Base-by-base conservation (phyloP, 805 yeast genomes). In the Cyberlindnera sargentensis region DNA sequence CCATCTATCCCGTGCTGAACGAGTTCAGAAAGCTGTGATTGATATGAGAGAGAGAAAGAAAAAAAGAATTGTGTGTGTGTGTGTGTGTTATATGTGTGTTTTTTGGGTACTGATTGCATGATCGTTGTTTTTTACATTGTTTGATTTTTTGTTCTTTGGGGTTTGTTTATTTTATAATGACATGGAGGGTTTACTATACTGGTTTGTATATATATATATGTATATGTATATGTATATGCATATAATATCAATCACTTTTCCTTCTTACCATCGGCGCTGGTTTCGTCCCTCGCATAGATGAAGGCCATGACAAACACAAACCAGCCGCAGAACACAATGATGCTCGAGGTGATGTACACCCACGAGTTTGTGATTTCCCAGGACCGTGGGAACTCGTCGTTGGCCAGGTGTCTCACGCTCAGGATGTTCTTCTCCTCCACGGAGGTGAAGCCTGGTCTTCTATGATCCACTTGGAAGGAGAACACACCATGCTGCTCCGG, bases 401-500 rank as follows among this genome's bases (percentile, higher is more conserved):
- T 91, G 47, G 98, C 97, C 57, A 86, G 74, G 64, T 93, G 98
- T 63, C 98, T 80, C 38, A 93, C 81, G 2, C 98, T 80, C 42
- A 88, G 87, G 20, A 84, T 80, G 43, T 73, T 73, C 48, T 75
- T 72, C 54, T 82, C 86, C 27, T 70, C 70, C 42, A 91, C 61
- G 63, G 71, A 89, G 25, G 85, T 71, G 54, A 73, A 71, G 5
- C 98, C 98, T 10, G 76, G 44, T 59, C 95, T 80, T 61, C 76
- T 76, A 69, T 90, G 90, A 55, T 84, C 83, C 37, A 84, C 72
- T 48, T 73, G 73, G 62, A 86, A 89, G 2, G 96, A 85, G 68
- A 89, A 93, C 76, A 93, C 84, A 45, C 99, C 99, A 64, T 93
- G 96, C 58, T 89, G 96, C 63, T 91, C 97, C 24, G 99, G 99